Base-by-base conservation (phyloP, 495 filamentous ascomycete species). In the Hapsidospora chrysogenum region DNA sequence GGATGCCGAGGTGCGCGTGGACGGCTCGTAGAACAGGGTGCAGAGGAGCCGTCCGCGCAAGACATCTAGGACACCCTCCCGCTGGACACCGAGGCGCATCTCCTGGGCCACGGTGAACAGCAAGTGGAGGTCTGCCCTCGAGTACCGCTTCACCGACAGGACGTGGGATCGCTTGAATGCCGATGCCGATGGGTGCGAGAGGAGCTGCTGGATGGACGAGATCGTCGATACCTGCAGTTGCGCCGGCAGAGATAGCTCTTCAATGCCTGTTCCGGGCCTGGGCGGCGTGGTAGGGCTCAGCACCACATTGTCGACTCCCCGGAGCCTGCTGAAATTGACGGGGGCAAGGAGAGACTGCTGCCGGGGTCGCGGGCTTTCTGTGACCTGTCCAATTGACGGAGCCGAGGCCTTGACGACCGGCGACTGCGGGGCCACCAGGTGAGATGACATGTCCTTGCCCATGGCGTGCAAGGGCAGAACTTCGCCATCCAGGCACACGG, bases 1-100 rank as follows among this genome's bases (percentile, higher is more conserved):
- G 17, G 89, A 97, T 30, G 83, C 76, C 11, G 87, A 96, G 9
- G 89, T 97, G 21, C 89, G 73, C 4, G 89, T 97, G 1, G 86
- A 95, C 2, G 89, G 87, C 64, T 97, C 89, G 58, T 81, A 97
- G 73, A 97, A 97, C 60, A 96, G 74, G 1, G 81, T 86, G 61
- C 74, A 79, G 17, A 97, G 70, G 17, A 96, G 62, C 28, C 79
- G 74, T 21, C 85, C 85, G 47, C 78, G 83, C 35, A 97, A 71
- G 33, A 93, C 65, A 41, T 86, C 77, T 41, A 97, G 70, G 18
- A 87, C 75, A 36, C 89, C 89, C 45, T 92, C 75, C 23, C 85
- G 75, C 53, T 93, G 76, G 16, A 93, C 89, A 33, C 82, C 86
- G 13, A 93, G 68, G 13, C 85, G 78, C 84, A 96, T 94, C 56